These are phyloP conservation scores for Cyclocybe aegerita DNA, from an alignment of 768 basidiomycete species.

Conservation along the genomic window DNA sequence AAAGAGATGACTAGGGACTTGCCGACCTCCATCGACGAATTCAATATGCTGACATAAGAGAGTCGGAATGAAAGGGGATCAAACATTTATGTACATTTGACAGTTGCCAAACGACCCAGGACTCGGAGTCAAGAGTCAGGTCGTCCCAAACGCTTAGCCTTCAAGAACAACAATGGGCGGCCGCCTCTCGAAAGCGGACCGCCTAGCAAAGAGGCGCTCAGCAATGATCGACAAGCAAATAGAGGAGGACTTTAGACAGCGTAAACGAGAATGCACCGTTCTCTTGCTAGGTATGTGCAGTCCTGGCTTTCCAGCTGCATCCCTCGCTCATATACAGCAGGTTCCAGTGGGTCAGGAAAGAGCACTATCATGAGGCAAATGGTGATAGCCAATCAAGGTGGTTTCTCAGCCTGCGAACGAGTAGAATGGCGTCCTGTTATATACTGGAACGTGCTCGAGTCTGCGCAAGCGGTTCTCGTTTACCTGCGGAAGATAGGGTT, in stretches of 20 bases:
- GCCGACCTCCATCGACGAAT: too few species aligned
- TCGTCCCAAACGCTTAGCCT: neutral
- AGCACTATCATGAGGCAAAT: conserved; percentile 97
- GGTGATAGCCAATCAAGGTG: conserved; percentile 96
- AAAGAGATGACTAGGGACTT: too few species aligned
- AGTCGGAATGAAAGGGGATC: too few species aligned
- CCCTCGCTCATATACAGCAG: conserved; percentile 37
- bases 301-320: neutral
- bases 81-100: neutral
- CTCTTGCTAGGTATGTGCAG: conserved; percentile 72
- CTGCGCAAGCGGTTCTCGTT: conserved; percentile 79
- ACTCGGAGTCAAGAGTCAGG: neutral
- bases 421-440: conserved; percentile 75
- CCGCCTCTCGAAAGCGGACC: conserved; percentile 61
- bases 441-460: conserved; percentile 86
- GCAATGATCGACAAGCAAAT: conserved; percentile 80
- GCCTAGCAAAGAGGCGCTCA: conserved; percentile 58
- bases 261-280: conserved; percentile 90
- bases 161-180: conserved; percentile 53
- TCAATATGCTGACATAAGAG: neutral
- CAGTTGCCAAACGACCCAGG: neutral
- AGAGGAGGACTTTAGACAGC: conserved; percentile 81
- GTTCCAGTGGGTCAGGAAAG: conserved; percentile 94
- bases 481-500: conserved; percentile 87
- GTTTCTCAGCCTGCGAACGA: conserved; percentile 79